These are phyloP conservation scores for Pestalotiopsis sp. DNA, from an alignment of 2,329 filamentous ascomycete species.

Conservation along the genomic window DNA sequence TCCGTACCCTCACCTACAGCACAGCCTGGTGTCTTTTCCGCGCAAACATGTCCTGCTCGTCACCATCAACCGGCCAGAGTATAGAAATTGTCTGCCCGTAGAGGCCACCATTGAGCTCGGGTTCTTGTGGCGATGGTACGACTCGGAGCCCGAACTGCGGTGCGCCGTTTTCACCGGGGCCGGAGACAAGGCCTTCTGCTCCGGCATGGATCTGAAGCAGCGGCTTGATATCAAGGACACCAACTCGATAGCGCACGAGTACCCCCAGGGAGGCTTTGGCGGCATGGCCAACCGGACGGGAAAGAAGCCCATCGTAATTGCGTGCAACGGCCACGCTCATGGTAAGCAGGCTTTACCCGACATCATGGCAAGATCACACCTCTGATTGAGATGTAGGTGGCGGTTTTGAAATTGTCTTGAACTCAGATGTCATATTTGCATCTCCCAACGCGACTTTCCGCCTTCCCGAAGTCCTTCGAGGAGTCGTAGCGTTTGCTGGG, in stretches of 20 bases:
- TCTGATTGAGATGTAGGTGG: constrained; percentile 21
- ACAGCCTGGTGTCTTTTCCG: constrained; percentile 41
- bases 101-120: constrained; percentile 41
- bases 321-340: constrained; percentile 34
- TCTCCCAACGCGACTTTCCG: constrained; percentile 53
- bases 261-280: constrained; percentile 35
- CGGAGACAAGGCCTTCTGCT: constrained; percentile 53
- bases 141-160: constrained; percentile 48
- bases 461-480: constrained; percentile 60
- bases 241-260: constrained; percentile 32
- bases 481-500: constrained; percentile 60
- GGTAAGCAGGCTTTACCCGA: constrained; percentile 18
- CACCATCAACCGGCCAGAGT: constrained; percentile 44
- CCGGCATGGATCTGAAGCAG: constrained; percentile 57
- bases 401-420: constrained; percentile 35
- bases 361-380: no score
- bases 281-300: constrained; percentile 37
- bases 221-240: constrained; percentile 34
- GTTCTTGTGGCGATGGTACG: constrained; percentile 52
- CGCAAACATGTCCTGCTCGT: constrained; percentile 42
- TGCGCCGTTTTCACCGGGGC: constrained; percentile 55
- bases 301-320: constrained; percentile 34
- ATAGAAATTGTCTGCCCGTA: constrained; percentile 44
- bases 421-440: constrained; percentile 62
- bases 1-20: constrained; percentile 32